A percentile compares a stretch with the other conserved stretches of the same genome.
Evolutionary conservation across 208 protist genomes (phyloP).

Genomic region (Trypanosoma boissoni): DNA sequence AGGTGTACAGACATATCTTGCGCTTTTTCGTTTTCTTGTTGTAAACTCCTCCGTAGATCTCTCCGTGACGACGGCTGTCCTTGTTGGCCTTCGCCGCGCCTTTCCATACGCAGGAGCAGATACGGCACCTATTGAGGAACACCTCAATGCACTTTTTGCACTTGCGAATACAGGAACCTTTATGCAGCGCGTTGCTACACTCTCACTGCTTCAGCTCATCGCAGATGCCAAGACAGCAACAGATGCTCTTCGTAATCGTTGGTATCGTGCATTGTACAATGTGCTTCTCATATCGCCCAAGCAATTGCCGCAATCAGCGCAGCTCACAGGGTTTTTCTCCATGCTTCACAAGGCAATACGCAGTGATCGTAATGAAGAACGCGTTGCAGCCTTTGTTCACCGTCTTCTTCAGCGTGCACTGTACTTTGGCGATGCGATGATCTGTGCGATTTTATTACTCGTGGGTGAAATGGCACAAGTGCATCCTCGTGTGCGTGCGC

Average conservation of each 20-base stretch:
- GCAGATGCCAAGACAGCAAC: conserved; percentile 64
- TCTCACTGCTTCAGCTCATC: conserved; percentile 86
- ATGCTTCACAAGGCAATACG: conserved; percentile 88
- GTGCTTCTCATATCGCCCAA: conserved; percentile 86
- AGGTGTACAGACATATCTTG: conserved; percentile 86
- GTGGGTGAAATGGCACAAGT: conserved; percentile 82
- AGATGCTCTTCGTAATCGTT: conserved; percentile 73
- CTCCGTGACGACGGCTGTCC: conserved; percentile 86
- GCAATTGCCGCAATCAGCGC: conserved; percentile 81
- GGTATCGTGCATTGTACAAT: conserved; percentile 90
- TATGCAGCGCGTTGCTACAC: conserved; percentile 82
- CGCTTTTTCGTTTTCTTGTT: conserved; percentile 82
- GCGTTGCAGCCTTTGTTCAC: conserved; percentile 88
- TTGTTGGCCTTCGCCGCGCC: conserved; percentile 88
- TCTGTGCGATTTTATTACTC: conserved; percentile 86
- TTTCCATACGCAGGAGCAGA: conserved; percentile 90
- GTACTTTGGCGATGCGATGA: conserved; percentile 82
- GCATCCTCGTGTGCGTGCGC: conserved; percentile 45
- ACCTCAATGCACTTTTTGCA: conserved; percentile 88
- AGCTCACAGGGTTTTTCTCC: conserved; percentile 90
- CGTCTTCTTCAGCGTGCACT: conserved; percentile 85
- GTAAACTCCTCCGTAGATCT: conserved; percentile 65
- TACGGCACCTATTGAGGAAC: conserved; percentile 70
- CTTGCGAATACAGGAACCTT: conserved; percentile 87
- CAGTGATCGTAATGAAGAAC: conserved; percentile 75